Base-by-base conservation (phyloP, 352 stramenopile genomes). In the Phytophthora rubi region DNA sequence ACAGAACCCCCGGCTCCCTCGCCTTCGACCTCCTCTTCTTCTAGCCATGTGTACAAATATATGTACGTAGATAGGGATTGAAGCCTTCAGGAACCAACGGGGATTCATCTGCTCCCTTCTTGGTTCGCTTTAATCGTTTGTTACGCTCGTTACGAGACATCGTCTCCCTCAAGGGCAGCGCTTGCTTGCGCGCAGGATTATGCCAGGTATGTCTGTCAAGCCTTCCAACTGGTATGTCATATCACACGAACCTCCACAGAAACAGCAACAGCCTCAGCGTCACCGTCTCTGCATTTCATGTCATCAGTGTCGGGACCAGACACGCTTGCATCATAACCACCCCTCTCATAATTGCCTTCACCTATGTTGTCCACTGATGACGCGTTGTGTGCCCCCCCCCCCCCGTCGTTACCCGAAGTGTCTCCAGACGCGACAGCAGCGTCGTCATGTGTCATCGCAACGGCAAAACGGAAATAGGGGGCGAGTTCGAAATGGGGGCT, bases 31-130 rank as follows among this genome's bases (percentile, higher is more conserved):
- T 53, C 1, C 53, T 12, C 2, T 15, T 2, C 15, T 64, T 70
- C 35, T 45, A 70, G 4, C 45, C 53, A 18, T 70, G 62, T 28
- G 47, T 53, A n/a, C 62, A 70, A 2, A 70, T 64, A 16, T 64
- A 64, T 32, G 59, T 28, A 3, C 53, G 37, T 33, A 64, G 33
- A 13, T 48, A 70, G 1, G 53, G 62, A 18, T 64, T 45, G 32
- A 53, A 12, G 0, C 56, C 9, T 30, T 62, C 52, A 2, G 61
- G 61, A 1, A 68, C 42, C 9, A 68, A 45, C 37, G 2, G 37
- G 13, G 15, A 18, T 45, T 7, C 13, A n/a, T 45, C 10, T 45
- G 4, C 37, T 6, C 37, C 37, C 13, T n/a, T 45, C 13, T 45
- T 45, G 37, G 37, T 45, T 1, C 13, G 12, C 37, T 7, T 16